phyloP scores from a whole-genome alignment of 208 protist species.

The Trypanosoma boissoni region DNA sequence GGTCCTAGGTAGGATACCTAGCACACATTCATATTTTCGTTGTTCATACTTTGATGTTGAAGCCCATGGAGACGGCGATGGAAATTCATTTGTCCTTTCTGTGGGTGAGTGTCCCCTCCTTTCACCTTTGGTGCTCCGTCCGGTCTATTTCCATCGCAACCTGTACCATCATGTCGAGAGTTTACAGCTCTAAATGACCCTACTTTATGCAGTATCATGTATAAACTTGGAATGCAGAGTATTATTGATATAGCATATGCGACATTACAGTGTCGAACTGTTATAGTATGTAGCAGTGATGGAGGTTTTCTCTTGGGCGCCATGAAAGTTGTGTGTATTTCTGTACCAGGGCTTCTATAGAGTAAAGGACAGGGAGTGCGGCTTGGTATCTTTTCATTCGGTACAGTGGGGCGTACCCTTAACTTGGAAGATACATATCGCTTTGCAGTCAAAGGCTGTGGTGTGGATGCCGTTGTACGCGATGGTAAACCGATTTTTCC shows the following conservation, averaged over 20 bases:
- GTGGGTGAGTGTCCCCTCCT: constrained; percentile 8
- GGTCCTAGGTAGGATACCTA: constrained; percentile 4
- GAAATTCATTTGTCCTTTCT: not conserved
- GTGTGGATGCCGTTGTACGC: not conserved
- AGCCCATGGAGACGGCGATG: not conserved
- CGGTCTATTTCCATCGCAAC: not conserved
- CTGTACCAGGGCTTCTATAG: constrained; percentile 17
- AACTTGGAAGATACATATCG: constrained; percentile 1
- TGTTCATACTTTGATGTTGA: not conserved
- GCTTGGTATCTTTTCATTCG: constrained; percentile 6
- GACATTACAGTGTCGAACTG: constrained; percentile 2
- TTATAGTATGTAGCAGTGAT: constrained; percentile 24
- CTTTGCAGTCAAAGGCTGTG: constrained; percentile 20
- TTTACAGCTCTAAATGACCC: constrained; percentile 12
- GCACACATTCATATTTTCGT: constrained; percentile 5
- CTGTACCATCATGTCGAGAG: not conserved
- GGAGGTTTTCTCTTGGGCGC: constrained; percentile 3
- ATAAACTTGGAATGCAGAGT: constrained; percentile 3
- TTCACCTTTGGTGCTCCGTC: not conserved
- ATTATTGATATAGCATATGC: constrained; percentile 11
- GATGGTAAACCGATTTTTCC: constrained; percentile 5
- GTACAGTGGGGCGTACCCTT: not conserved
- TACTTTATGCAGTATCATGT: not conserved
- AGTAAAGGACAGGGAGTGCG: not conserved
- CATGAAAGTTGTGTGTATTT: constrained; percentile 16